phyloP scores from a whole-genome alignment of 768 basidiomycete species.

The Hygrophoropsis aurantiaca region DNA sequence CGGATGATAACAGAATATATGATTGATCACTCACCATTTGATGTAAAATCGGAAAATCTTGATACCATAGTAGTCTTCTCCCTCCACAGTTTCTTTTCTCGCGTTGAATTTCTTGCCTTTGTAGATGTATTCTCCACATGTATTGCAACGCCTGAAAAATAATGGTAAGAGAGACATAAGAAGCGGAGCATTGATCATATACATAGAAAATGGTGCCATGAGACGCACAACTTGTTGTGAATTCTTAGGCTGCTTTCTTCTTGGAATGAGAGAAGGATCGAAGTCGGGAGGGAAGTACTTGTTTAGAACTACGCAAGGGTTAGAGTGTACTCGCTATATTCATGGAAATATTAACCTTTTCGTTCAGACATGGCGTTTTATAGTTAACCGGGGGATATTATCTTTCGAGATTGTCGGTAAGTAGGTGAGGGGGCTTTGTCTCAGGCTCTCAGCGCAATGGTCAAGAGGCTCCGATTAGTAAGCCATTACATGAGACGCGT shows the following conservation, averaged over 20 bases:
- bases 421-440: background rate
- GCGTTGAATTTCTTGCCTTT: conserved; percentile 99
- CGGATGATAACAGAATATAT: background rate
- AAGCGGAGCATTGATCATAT: conserved; percentile 32
- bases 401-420: too few species aligned
- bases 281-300: conserved; percentile 98
- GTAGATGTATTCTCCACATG: conserved; percentile 98
- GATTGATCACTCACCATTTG: conserved; percentile 65
- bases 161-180: background rate
- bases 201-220: conserved; percentile 99
- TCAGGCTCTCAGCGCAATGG: background rate
- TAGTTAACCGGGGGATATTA: background rate
- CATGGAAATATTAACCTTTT: conserved; percentile 52
- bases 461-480: conserved; percentile 18
- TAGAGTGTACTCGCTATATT: conserved; percentile 1
- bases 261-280: conserved; percentile 93
- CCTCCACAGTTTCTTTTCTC: conserved; percentile 95
- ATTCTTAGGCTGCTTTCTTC: conserved; percentile 88
- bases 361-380: conserved; percentile 72
- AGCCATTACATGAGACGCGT: conserved; percentile 28
- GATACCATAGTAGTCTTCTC: conserved; percentile 97
- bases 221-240: conserved; percentile 97
- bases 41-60: conserved; percentile 95
- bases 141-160: conserved; percentile 76
- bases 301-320: conserved; percentile 67